Base-by-base conservation (phyloP, 768 basidiomycete species). In the Trichaptum fuscoviolaceum region DNA sequence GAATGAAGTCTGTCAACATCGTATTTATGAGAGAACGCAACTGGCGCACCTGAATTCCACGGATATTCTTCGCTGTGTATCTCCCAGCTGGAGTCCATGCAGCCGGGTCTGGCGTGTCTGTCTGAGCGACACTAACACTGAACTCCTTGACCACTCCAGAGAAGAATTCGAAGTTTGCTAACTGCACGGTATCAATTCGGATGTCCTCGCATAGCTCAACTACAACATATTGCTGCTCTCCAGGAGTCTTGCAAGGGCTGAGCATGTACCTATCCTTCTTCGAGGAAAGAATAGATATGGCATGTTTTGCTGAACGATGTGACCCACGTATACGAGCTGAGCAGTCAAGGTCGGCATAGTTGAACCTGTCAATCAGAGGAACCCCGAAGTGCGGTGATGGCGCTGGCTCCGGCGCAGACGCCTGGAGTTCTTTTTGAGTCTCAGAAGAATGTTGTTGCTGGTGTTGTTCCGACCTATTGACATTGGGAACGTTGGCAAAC, bases 151-250 rank as follows among this genome's bases (percentile, higher is more conserved):
- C 96, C 17, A 97, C 92, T 1, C 96, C 95, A 69, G 91, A 93
- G 78, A 98, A 99, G 80, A 98, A 99, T 79, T 99, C 96, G 74
- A 93, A 97, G 73, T 98, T 96, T 67, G 95, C 96, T 20, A 99
- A 80, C 75, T 98, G 95, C 59, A 99, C 89, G 0, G 95, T 96
- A 75, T 99, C 96, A 71, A 99, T 95, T 59, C 93, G 82, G 69
- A 99, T 95, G 75, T 99, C 97, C 70, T 99, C 96, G 79, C 97
- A 99, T 18, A 99, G 86, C 76, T 99, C 97, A 59, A 99, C 90
- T 35, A 97, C 88, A 35, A 99, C 90, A 77, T 89, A 98, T 70
- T 92, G 88, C 6, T 78, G 74, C 68, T 75, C 63, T 65, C 65
- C 66, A 42, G 68, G 62, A 3, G 80, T 76, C 34, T 83, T 80